Evolutionary conservation across 768 basidiomycete genomes (phyloP), one percentile per base, ranked within the genome.

Genomic region (Suillus subalutaceus): DNA sequence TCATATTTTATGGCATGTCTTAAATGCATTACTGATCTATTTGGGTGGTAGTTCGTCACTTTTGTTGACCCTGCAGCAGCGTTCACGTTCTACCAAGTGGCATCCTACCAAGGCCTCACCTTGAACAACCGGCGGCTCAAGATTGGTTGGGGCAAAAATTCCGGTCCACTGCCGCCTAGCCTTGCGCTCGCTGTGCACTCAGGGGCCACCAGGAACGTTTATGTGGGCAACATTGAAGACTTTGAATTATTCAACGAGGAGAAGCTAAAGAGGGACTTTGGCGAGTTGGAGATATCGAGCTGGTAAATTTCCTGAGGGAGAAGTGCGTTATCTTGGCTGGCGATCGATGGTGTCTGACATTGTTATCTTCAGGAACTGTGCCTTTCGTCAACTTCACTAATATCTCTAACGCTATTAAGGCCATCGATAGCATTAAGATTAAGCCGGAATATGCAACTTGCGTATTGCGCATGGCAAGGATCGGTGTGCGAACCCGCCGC

Each of bases 71-170:
- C 96, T 13, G 89, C 91, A 0, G 93, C 93, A 61, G 96, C 97
- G 2, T 90, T 94, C 73, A 92, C 92, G 12, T 98, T 99, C 84
- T 96, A 88, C 87, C 93, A 97, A 73, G 90, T 94, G 44, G 95
- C 97, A 18, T 89, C 90, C 1, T 91, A 89, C 74, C 91, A 95
- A 70, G 96, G 96, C 7, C 82, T 99, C 64, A 94, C 91, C 30
- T 83, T 99, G 66, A 96, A 95, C 82, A 94, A 95, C 78, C 90
- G 96, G 52, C 89, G 96, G 35, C 86, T 99, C 68, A 99, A 98
- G 83, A 89, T 98, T 71, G 96, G 97, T 57, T 99, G 97, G 97
- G 97, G 97, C 65, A 99, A 97, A 85, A 93, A 93, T 73, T 90
- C 94, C 18, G 96, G 95, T 6, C 91, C 95, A 20, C 83, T 97